A percentile compares a stretch with the other conserved stretches of the same genome.
Conservation (phyloP, 495 filamentous ascomycete species). For the Lepidopterella palustris region DNA sequence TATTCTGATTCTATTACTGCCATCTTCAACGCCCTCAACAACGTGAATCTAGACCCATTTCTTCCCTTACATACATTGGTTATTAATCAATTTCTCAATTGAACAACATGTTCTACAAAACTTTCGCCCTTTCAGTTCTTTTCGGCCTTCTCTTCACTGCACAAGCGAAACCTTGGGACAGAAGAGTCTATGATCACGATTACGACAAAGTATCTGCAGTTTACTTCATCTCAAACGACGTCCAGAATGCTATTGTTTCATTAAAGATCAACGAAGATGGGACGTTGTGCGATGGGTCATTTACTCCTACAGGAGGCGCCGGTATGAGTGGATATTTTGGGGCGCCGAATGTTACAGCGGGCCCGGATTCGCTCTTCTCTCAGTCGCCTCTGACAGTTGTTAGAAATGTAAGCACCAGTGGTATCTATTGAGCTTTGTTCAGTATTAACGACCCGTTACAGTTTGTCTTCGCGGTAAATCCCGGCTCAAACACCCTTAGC, state of each 20-base stretch:
- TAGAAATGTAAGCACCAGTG: conserved; percentile 1
- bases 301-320: background rate
- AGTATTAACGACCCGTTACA: background rate
- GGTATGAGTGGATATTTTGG: background rate
- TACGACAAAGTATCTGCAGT: background rate
- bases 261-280: background rate
- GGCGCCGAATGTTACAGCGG: background rate
- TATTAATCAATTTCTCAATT: no score
- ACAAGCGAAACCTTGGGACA: background rate
- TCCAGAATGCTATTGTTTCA: background rate
- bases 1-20: no score
- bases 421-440: background rate
- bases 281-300: background rate
- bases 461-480: conserved; percentile 9
- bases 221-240: background rate
- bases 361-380: conserved; percentile 5
- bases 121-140: background rate
- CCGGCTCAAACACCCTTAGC: background rate
- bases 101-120: background rate
- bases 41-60: no score
- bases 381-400: background rate
- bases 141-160: background rate
- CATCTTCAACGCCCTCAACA: no score
- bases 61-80: no score
- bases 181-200: background rate